phyloP scores from a whole-genome alignment of 768 basidiomycete genomes.

The Naganishia kalamii region DNA sequence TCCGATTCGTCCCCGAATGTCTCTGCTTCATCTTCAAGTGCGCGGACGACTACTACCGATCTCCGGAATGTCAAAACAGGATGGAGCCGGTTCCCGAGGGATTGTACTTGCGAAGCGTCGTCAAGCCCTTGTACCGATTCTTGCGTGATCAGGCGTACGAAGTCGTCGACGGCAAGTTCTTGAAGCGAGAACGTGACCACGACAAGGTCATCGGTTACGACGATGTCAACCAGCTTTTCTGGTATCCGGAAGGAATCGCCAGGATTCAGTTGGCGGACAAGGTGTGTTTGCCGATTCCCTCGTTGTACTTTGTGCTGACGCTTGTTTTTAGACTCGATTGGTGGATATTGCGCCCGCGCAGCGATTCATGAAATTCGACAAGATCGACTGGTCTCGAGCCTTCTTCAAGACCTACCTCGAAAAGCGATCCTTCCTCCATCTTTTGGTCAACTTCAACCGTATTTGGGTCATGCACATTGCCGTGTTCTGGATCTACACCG shows the following conservation, averaged over 20 bases:
- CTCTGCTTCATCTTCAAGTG: conserved; percentile 99
- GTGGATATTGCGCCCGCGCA: conserved; percentile 85
- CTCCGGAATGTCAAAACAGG: conserved; percentile 91
- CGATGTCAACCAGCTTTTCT: conserved; percentile 97
- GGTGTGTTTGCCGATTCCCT: conserved; percentile 49
- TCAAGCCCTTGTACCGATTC: conserved; percentile 91
- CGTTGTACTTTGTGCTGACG: neutral
- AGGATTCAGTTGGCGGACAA: conserved; percentile 82
- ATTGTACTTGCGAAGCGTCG: conserved; percentile 79
- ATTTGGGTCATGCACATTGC: conserved; percentile 98
- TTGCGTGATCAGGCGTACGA: conserved; percentile 97
- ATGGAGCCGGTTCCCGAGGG: conserved; percentile 90
- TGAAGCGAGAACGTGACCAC: conserved; percentile 86
- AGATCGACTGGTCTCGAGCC: conserved; percentile 89
- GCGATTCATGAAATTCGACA: conserved; percentile 93
- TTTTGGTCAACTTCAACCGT: conserved; percentile 98
- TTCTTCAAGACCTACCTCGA: conserved; percentile 99
- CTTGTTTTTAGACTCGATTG: conserved; percentile 61
- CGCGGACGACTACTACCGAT: conserved; percentile 98
- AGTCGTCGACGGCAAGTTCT: conserved; percentile 88
- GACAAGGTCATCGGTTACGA: conserved; percentile 95
- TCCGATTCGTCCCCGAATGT: conserved; percentile 92
- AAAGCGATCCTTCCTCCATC: conserved; percentile 90
- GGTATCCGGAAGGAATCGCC: conserved; percentile 98
- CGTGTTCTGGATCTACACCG: conserved; percentile 91